Evolutionary conservation across 768 basidiomycete genomes (phyloP).

Genomic region (Tylopilus subfusipes): DNA sequence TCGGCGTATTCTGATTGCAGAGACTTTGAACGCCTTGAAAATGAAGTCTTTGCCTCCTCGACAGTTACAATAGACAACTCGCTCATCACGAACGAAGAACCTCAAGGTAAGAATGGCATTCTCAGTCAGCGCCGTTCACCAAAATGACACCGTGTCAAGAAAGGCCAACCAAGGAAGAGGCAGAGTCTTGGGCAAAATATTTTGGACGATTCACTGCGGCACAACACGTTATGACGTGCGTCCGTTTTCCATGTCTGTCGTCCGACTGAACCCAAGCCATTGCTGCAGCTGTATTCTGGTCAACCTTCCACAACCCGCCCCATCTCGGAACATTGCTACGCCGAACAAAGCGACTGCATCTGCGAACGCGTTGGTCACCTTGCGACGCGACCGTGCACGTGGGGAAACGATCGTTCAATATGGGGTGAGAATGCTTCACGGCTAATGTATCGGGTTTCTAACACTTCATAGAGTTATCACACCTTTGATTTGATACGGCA

Average conservation of each 20-base stretch:
- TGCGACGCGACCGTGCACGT: constrained; percentile 24
- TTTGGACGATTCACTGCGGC: constrained; percentile 21
- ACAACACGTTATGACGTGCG: constrained; percentile 26
- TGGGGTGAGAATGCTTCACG: constrained; percentile 16
- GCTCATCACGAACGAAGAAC: constrained; percentile 20
- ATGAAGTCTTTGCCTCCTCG: constrained; percentile 26
- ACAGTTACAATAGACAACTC: constrained; percentile 22
- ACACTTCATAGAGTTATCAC: constrained; percentile 19
- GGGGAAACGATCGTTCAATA: constrained; percentile 22
- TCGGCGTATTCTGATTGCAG: constrained; percentile 25
- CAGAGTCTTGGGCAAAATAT: constrained; percentile 20
- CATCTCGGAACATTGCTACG: constrained; percentile 18
- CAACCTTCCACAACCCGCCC: constrained; percentile 25
- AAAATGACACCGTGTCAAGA: constrained; percentile 11
- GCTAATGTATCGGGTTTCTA: not conserved
- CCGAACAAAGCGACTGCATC: constrained; percentile 22
- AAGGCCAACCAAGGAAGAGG: constrained; percentile 15
- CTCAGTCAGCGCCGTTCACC: not conserved
- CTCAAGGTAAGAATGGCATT: constrained; percentile 7
- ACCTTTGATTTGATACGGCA: constrained; percentile 25
- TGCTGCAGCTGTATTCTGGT: constrained; percentile 20
- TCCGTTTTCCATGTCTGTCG: not conserved
- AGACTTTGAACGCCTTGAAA: constrained; percentile 25
- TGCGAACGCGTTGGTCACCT: constrained; percentile 22
- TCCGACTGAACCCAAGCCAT: not conserved